phyloP scores from a whole-genome alignment of 352 stramenopile genomes.

The Phytophthora nicotianae region DNA sequence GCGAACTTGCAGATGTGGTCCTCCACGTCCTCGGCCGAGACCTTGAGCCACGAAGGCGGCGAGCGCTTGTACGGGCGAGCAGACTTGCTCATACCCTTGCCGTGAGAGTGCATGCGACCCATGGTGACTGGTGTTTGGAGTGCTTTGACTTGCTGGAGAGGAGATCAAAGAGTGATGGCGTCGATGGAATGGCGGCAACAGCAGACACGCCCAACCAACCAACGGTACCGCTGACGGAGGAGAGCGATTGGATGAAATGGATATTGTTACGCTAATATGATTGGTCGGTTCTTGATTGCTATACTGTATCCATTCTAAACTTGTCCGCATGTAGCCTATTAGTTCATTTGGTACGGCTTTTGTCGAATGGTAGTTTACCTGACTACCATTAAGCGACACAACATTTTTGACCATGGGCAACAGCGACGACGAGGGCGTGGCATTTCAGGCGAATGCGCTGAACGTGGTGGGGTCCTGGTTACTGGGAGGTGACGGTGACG shows the following conservation, averaged over 20 bases:
- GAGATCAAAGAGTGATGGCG: conserved; percentile 70
- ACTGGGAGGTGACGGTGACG: conserved; percentile 34
- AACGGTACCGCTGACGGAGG: conserved; percentile 2
- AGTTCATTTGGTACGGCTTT: conserved; percentile 19
- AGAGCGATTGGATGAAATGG: conserved; percentile 24
- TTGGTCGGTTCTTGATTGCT: conserved; percentile 3
- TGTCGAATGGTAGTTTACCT: neutral
- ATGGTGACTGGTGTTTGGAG: conserved; percentile 73
- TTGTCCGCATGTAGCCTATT: neutral
- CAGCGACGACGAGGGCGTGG: conserved; percentile 57
- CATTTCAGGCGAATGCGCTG: conserved; percentile 60
- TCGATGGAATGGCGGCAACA: neutral
- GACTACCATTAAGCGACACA: conserved; percentile 8
- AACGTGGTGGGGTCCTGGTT: conserved; percentile 74
- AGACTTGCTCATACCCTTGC: conserved; percentile 99
- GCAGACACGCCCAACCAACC: conserved; percentile 38
- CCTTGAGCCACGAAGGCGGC: conserved; percentile 98
- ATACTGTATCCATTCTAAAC: conserved; percentile 1
- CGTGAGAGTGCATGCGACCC: conserved; percentile 98
- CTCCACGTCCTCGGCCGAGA: conserved; percentile 96
- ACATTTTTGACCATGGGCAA: conserved; percentile 15
- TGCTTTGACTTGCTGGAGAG: conserved; percentile 62
- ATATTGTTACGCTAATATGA: neutral
- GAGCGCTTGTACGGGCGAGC: conserved; percentile 99
- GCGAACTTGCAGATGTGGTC: conserved; percentile 99